phyloP scores from a whole-genome alignment of 345 rosid species.

The Draba incana region DNA sequence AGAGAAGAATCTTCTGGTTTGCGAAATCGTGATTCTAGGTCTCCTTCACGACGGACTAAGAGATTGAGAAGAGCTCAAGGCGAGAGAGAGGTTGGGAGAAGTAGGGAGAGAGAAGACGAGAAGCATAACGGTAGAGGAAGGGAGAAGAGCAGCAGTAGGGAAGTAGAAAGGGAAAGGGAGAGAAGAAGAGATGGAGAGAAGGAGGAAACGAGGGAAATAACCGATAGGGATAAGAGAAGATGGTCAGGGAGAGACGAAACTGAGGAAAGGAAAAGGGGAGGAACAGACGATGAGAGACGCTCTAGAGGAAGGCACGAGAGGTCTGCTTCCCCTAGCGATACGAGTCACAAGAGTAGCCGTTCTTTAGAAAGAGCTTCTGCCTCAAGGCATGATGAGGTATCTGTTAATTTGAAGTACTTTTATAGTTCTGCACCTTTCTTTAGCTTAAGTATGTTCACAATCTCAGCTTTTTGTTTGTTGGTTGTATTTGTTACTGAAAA shows the following conservation, averaged over 20 bases:
- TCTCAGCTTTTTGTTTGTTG: background rate
- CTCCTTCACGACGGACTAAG: constrained; percentile 77
- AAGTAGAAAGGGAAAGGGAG: constrained; percentile 45
- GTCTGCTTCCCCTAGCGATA: constrained; percentile 57
- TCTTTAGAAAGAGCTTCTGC: constrained; percentile 35
- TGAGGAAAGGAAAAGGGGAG: constrained; percentile 48
- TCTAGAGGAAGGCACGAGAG: constrained; percentile 55
- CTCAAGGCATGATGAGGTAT: constrained; percentile 65
- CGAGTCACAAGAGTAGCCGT: constrained; percentile 34
- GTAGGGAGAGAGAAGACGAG: constrained; percentile 53
- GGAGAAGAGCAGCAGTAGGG: constrained; percentile 49
- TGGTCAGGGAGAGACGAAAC: constrained; percentile 63
- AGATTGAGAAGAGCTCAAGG: constrained; percentile 59
- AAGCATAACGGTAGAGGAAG: constrained; percentile 47
- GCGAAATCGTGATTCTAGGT: constrained; percentile 50
- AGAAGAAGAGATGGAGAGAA: constrained; percentile 25
- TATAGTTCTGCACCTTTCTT: constrained; percentile 1
- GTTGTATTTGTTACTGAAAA: constrained; percentile 5
- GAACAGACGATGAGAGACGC: constrained; percentile 56
- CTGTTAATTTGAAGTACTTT: constrained; percentile 47
- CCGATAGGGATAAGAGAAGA: constrained; percentile 55
- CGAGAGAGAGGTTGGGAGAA: constrained; percentile 56
- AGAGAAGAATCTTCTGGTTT: constrained; percentile 49
- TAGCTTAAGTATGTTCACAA: background rate
- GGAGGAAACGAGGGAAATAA: constrained; percentile 41